Percentiles rank a stretch among this genome's conserved stretches.
Evolutionary conservation across 2,329 filamentous ascomycete species (phyloP).

Genomic region (Graphilbum fragrans): DNA sequence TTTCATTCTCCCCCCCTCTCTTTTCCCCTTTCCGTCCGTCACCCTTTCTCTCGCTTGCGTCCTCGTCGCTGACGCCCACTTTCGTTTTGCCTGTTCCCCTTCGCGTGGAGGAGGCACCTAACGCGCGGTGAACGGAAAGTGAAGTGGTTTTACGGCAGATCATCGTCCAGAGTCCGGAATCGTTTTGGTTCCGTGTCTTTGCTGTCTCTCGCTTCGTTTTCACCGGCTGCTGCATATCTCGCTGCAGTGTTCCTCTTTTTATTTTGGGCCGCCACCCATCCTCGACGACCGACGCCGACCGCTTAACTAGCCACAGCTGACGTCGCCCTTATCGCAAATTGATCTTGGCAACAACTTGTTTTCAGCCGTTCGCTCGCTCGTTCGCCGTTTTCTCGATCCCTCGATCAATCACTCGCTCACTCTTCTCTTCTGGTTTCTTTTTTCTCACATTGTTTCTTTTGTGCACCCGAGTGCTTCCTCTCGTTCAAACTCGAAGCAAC

Average conservation of each 20-base stretch:
- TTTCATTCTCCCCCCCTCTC: slow-evolving; percentile 4
- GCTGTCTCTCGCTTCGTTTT: not conserved
- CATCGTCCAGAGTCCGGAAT: no score
- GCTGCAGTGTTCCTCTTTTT: not conserved
- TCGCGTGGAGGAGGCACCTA: not conserved
- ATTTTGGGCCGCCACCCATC: not conserved
- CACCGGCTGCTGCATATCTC: not conserved
- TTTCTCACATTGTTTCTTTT: not conserved
- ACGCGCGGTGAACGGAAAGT: no score
- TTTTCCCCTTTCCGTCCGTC: not conserved
- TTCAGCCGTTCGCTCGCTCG: no score
- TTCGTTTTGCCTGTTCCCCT: not conserved
- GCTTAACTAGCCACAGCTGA: no score
- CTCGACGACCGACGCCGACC: no score
- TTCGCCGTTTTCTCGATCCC: no score
- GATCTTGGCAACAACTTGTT: no score
- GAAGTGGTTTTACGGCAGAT: no score
- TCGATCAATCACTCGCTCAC: slow-evolving; percentile 2
- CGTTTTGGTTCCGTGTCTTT: not conserved
- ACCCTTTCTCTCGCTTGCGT: not conserved
- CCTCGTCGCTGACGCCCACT: not conserved
- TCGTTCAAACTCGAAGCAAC: slow-evolving; percentile 1
- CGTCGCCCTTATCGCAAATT: no score
- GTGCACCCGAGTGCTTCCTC: not conserved
- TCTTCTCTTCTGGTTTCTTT: not conserved